These are phyloP conservation scores for Globisporangium polare DNA, from an alignment of 352 stramenopile species.

Conservation along the genomic window DNA sequence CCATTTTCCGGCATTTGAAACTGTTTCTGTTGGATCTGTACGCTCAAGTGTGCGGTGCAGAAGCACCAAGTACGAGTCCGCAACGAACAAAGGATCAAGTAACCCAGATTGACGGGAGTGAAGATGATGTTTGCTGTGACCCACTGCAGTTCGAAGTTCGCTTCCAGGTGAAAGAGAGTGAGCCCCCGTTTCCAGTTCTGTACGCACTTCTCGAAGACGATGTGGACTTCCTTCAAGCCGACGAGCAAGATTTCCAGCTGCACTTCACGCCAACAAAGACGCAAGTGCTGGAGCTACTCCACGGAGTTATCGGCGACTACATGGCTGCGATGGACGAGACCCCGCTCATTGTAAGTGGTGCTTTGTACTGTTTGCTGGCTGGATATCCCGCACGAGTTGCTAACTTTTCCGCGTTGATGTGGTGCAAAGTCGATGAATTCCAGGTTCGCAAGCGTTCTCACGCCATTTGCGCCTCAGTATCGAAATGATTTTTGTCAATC, in stretches of 20 bases:
- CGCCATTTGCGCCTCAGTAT: constrained; percentile 31
- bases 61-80: background rate
- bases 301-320: constrained; percentile 40
- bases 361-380: background rate
- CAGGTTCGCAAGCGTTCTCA: constrained; percentile 30
- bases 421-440: constrained; percentile 19
- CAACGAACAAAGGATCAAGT: background rate
- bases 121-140: background rate
- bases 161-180: background rate
- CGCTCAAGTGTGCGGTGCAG: constrained; percentile 29
- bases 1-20: constrained; percentile 35
- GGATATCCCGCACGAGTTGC: background rate
- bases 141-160: background rate
- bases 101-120: background rate
- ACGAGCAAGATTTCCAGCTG: background rate
- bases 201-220: constrained; percentile 23
- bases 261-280: constrained; percentile 22
- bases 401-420: background rate
- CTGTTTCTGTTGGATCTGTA: constrained; percentile 28
- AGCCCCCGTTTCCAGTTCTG: constrained; percentile 10
- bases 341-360: constrained; percentile 29
- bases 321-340: constrained; percentile 37
- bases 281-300: constrained; percentile 37
- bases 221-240: constrained; percentile 21
- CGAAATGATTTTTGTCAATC: constrained; percentile 18